A percentile compares a stretch with the other conserved stretches of the same genome.
These are phyloP conservation scores for Backusella luteola DNA, from an alignment of 192 early-diverging fungal genomes.

Conservation along the genomic window DNA sequence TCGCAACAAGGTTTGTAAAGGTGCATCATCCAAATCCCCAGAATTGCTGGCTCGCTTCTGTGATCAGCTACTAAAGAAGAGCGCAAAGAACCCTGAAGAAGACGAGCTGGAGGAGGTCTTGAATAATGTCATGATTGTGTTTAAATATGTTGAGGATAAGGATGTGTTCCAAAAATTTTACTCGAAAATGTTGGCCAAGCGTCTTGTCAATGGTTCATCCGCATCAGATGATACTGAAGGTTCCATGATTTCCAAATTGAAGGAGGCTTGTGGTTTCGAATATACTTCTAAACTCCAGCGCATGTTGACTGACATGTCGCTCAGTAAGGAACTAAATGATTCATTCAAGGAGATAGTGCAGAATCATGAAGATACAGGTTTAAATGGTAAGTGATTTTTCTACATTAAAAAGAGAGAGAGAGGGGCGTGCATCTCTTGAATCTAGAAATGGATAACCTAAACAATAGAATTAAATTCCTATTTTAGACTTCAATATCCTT, in stretches of 20 bases:
- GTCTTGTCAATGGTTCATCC: conserved; percentile 86
- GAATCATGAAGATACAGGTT: conserved; percentile 32
- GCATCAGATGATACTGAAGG: conserved; percentile 92
- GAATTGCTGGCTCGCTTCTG: conserved; percentile 90
- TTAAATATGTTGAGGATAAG: conserved; percentile 95
- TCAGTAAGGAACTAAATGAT: conserved; percentile 89
- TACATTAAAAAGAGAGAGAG: not conserved
- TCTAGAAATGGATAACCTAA: too few species aligned
- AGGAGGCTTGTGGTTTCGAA: conserved; percentile 90
- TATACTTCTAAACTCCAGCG: conserved; percentile 92
- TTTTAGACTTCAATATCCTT: conserved; percentile 77
- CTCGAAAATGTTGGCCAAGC: conserved; percentile 88
- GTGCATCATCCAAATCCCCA: conserved; percentile 70
- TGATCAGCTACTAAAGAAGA: conserved; percentile 87
- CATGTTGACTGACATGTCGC: conserved; percentile 94
- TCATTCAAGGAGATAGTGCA: conserved; percentile 68
- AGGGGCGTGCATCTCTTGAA: not conserved
- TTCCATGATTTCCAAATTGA: conserved; percentile 80
- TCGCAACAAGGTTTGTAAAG: conserved; percentile 78
- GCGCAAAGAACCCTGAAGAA: conserved; percentile 72
- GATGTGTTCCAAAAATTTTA: conserved; percentile 99
- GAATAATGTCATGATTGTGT: conserved; percentile 75
- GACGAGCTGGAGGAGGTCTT: conserved; percentile 42
- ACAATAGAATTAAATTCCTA: not conserved
- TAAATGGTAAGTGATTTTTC: conserved; percentile 18